Conservation (phyloP, 2,329 filamentous ascomycete species). For the Parascedosporium putredinis region DNA sequence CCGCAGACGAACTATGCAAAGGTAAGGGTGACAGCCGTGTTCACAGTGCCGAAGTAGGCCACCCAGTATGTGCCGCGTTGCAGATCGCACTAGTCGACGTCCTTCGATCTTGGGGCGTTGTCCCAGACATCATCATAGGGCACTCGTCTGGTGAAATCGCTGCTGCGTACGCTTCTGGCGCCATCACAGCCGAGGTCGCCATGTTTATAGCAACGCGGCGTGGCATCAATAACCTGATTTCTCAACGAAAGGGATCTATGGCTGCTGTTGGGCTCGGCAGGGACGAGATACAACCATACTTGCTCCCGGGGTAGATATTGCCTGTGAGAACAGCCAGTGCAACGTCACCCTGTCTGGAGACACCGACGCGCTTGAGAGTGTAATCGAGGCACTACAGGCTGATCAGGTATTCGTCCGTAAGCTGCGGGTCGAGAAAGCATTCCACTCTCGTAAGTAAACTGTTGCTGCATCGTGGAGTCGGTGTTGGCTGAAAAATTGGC, state of each 20-base stretch:
- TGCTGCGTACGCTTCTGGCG: conserved; percentile 30
- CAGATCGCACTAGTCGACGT: conserved; percentile 36
- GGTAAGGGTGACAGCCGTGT: conserved; percentile 24
- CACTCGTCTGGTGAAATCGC: conserved; percentile 40
- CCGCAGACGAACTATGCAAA: conserved; percentile 25
- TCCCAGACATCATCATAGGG: conserved; percentile 27
- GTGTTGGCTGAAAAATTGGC: no score
- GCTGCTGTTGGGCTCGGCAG: conserved; percentile 14
- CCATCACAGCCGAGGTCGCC: conserved; percentile 16
- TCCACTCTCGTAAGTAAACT: conserved; percentile 32
- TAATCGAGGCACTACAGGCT: no score
- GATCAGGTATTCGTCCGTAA: no score
- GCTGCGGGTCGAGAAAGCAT: conserved; percentile 28
- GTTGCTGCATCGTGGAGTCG: no score
- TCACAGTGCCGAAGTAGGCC: conserved; percentile 28
- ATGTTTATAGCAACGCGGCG: conserved; percentile 21
- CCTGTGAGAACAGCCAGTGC: conserved; percentile 25
- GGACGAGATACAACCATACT: not conserved
- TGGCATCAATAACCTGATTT: conserved; percentile 13
- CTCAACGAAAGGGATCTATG: conserved; percentile 18
- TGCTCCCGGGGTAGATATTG: conserved; percentile 18
- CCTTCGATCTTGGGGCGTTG: conserved; percentile 30
- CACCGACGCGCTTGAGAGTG: conserved; percentile 14
- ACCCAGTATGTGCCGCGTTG: conserved; percentile 33
- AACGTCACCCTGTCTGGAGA: conserved; percentile 27